A percentile compares a stretch with the other conserved stretches of the same genome.
Evolutionary conservation across 2,329 filamentous ascomycete genomes (phyloP).

Genomic region (Cladosporium oxysporum): DNA sequence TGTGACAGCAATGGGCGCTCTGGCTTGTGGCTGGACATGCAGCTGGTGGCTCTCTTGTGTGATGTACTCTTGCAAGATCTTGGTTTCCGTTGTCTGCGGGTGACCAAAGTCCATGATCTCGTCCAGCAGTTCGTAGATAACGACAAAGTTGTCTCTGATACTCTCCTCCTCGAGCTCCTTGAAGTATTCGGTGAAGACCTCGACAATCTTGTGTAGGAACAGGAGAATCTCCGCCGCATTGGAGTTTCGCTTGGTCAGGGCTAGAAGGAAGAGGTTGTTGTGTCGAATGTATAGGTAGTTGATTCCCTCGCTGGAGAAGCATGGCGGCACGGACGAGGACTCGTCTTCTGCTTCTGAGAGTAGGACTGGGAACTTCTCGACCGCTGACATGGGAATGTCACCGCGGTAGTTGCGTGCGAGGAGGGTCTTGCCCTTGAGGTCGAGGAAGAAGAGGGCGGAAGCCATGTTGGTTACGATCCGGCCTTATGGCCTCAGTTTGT

Average conservation of each 20-base stretch:
- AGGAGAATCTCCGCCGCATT: conserved; percentile 98
- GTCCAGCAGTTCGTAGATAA: conserved; percentile 97
- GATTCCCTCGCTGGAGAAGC: conserved; percentile 97
- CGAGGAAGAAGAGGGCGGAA: conserved; percentile 96
- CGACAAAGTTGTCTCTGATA: conserved; percentile 98
- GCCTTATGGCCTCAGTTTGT: conserved; percentile 12
- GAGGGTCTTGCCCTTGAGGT: conserved; percentile 99
- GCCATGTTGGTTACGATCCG: conserved; percentile 65
- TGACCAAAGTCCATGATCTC: conserved; percentile 99
- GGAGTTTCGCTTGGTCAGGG: conserved; percentile 96
- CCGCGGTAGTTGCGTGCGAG: conserved; percentile 97
- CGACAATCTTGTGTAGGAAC: conserved; percentile 96
- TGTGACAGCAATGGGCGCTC: conserved; percentile 95
- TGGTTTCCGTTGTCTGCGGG: conserved; percentile 95
- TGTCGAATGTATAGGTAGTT: conserved; percentile 99
- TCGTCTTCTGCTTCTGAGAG: conserved; percentile 99
- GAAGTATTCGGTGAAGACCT: conserved; percentile 99
- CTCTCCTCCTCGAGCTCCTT: conserved; percentile 98
- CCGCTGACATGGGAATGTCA: conserved; percentile 98
- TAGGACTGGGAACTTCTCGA: conserved; percentile 95
- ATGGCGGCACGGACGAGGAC: conserved; percentile 93
- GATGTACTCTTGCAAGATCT: conserved; percentile 95
- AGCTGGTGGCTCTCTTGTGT: conserved; percentile 99
- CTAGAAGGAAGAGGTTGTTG: conserved; percentile 98
- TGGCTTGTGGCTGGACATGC: conserved; percentile 75